Evolutionary conservation across 306 rosid species (phyloP), one percentile per base, ranked within the genome.

Genomic region (Sindora glabra): DNA sequence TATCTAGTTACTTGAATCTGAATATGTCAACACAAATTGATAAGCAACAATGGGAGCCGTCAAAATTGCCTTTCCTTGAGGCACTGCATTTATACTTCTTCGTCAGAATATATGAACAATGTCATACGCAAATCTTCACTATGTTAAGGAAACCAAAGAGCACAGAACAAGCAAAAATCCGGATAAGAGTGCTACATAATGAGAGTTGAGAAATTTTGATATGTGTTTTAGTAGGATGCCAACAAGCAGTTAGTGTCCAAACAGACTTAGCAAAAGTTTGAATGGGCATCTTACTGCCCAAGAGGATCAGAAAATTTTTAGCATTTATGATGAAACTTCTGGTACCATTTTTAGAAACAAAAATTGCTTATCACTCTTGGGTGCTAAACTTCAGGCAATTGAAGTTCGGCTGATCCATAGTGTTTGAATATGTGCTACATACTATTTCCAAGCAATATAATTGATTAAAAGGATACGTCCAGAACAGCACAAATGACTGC

Each of bases 401-500:
- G 33, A 37, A 48, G 42, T 63, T 64, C 51, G 9, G 49, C 22
- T 46, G 54, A 36, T 38, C 59, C 59, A 65, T 51, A 10, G 16
- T 48, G 17, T 37, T n/a, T 56, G 33, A 60, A 47, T 42, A 49
- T 48, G 40, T 48, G 30, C n/a, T n/a, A n/a, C n/a, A 79, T 29
- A 65, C 48, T 29, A n/a, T 17, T 65, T 65, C 58, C 48, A 54
- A 53, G 47, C 18, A 60, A 17, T 37, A 17, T 8, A 42, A 39
- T 8, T 45, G 62, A 23, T 4, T 10, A 70, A 61, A 79, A 89
- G 97, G 95, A 89, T 89, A 89, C 97, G 97, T 86, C 97, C 97
- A 90, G 70, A 90, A 90, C 67, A 90, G 85, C 95, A 90, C 97
- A 47, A 90, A 90, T 42, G 97, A 90, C 97, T 89, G 97, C 97